These are phyloP conservation scores for Pouteria campechiana DNA, from an alignment of 179 eudicot species.

Conservation along the genomic window DNA sequence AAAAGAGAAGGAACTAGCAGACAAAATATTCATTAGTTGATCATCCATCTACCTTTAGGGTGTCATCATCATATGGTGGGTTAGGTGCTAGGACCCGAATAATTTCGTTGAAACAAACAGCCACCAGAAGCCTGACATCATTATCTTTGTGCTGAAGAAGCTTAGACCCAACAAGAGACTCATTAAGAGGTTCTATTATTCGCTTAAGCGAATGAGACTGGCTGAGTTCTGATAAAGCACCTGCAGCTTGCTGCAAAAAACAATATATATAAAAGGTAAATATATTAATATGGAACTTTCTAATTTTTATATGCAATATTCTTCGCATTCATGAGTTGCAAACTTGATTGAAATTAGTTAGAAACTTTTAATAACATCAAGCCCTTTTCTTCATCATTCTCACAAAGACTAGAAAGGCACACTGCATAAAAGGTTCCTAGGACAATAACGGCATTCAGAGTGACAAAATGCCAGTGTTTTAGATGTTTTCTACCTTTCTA, in stretches of 20 bases:
- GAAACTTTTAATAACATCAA: too few relatives aligned
- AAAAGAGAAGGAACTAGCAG: neutral
- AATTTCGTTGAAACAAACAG: slow-evolving; percentile 66
- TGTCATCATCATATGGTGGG: slow-evolving; percentile 50
- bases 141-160: slow-evolving; percentile 62
- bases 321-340: too few relatives aligned
- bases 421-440: too few relatives aligned
- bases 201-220: slow-evolving; percentile 40
- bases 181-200: slow-evolving; percentile 37
- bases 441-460: too few relatives aligned
- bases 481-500: too few relatives aligned
- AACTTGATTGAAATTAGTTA: too few relatives aligned
- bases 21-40: neutral
- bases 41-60: slow-evolving; percentile 33
- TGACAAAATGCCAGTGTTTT: too few relatives aligned
- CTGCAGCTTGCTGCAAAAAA: slow-evolving; percentile 56
- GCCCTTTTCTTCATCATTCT: too few relatives aligned
- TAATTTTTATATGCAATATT: too few relatives aligned
- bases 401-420: too few relatives aligned
- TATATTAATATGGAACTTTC: too few relatives aligned
- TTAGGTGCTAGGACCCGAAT: slow-evolving; percentile 75
- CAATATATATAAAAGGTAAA: neutral
- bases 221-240: slow-evolving; percentile 38
- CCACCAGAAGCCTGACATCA: slow-evolving; percentile 66
- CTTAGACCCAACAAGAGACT: slow-evolving; percentile 45